Percentiles rank a stretch among this genome's conserved stretches.
Conservation (phyloP, 257 asterid genomes). For the Salvia hispanica region DNA sequence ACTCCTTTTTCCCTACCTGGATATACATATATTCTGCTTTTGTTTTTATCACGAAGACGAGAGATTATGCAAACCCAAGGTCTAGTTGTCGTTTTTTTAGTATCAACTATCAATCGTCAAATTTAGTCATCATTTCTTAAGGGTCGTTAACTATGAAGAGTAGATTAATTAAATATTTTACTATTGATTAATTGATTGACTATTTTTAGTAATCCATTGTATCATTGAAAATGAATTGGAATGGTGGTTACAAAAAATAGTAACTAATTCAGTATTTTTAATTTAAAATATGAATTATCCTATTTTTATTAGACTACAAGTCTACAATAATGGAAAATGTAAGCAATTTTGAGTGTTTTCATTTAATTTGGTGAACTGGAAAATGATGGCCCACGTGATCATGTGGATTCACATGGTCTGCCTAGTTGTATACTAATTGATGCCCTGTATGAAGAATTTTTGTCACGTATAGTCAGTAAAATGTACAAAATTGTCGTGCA, state of each 20-base stretch:
- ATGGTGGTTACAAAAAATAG: conserved; percentile 2
- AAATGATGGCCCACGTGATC: conserved; percentile 26
- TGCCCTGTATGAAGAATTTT: not conserved
- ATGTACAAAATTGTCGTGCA: not conserved
- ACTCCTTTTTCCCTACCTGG: too few species aligned
- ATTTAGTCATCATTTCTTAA: conserved; percentile 29
- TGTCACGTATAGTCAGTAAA: not conserved
- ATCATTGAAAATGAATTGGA: conserved; percentile 1
- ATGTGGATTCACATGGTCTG: conserved; percentile 24
- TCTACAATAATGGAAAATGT: not conserved
- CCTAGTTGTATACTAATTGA: not conserved
- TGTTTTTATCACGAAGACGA: too few species aligned
- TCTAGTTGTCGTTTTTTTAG: conserved; percentile 23
- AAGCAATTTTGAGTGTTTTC: conserved; percentile 2
- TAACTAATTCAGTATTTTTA: conserved; percentile 1
- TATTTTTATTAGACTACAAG: not conserved
- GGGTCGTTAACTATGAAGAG: too few species aligned
- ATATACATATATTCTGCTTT: too few species aligned
- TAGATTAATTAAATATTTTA: too few species aligned
- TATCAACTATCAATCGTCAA: conserved; percentile 11
- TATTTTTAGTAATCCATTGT: too few species aligned
- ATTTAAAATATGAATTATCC: too few species aligned
- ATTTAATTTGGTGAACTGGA: conserved; percentile 14
- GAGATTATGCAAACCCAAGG: conserved; percentile 6
- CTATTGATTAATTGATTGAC: too few species aligned